Conservation (phyloP, 768 basidiomycete genomes). For the Rhodosporidiobolus odoratus region DNA sequence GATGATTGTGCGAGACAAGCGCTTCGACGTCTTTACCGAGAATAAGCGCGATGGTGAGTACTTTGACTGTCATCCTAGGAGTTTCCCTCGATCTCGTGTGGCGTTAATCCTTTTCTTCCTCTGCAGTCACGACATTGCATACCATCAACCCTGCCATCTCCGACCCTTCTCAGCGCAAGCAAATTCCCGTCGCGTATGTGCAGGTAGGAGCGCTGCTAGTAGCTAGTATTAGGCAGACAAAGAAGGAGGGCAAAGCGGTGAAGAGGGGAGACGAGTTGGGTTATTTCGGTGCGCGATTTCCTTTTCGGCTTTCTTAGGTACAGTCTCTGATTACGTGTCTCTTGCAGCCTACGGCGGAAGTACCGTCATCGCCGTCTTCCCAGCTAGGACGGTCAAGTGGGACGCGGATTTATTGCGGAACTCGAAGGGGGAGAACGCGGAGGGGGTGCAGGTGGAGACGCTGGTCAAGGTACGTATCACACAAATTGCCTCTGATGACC, state of each 20-base stretch:
- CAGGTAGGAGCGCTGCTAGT: conserved; percentile 78
- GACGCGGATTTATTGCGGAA: conserved; percentile 56
- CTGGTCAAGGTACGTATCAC: conserved; percentile 54
- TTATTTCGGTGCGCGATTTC: conserved; percentile 57
- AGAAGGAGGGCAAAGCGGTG: conserved; percentile 45
- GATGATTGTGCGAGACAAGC: conserved; percentile 44
- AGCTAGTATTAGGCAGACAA: conserved; percentile 65
- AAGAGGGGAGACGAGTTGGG: conserved; percentile 54
- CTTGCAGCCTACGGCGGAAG: conserved; percentile 61
- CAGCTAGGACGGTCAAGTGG: conserved; percentile 47
- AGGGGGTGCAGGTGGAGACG: conserved; percentile 56
- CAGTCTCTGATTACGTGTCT: neutral
- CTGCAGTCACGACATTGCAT: conserved; percentile 25
- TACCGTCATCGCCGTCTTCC: conserved; percentile 61
- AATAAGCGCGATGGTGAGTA: conserved; percentile 45
- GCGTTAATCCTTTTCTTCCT: conserved; percentile 8
- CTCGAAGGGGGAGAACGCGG: conserved; percentile 47
- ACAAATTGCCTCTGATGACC: neutral
- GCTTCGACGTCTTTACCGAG: conserved; percentile 45
- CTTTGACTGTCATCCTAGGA: no score
- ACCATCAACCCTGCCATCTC: neutral
- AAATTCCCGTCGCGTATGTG: conserved; percentile 60
- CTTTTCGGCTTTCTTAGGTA: no score
- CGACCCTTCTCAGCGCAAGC: no score
- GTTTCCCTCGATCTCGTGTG: neutral